These are phyloP conservation scores for Leucoagaricus sp. DNA, from an alignment of 1,284 basidiomycete genomes.

Conservation along the genomic window DNA sequence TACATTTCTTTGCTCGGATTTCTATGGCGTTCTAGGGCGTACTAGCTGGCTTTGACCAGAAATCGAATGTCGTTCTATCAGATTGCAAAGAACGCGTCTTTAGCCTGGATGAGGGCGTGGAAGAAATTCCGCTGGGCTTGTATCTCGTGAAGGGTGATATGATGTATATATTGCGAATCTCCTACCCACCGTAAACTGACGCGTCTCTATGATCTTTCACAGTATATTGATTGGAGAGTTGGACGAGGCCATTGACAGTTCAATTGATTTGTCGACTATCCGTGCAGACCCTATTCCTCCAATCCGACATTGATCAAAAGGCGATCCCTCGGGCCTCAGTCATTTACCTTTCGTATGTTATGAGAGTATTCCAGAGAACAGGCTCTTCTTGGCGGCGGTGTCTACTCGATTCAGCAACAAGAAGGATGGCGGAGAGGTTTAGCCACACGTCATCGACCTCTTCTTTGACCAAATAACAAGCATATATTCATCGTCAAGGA, in stretches of 20 bases:
- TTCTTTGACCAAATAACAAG: no score
- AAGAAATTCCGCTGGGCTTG: constrained; percentile 93
- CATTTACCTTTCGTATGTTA: not conserved
- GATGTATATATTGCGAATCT: constrained; percentile 76
- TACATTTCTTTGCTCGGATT: no score
- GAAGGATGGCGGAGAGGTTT: no score
- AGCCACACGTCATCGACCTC: no score
- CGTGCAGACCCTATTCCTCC: constrained; percentile 87
- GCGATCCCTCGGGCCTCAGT: not conserved
- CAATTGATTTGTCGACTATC: constrained; percentile 78
- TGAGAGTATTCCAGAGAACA: no score
- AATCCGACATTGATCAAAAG: constrained; percentile 61
- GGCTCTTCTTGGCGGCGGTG: no score
- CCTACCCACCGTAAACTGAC: not conserved
- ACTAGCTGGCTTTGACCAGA: constrained; percentile 89
- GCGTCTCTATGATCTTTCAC: constrained; percentile 4
- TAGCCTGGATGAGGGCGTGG: constrained; percentile 87
- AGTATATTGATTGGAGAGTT: constrained; percentile 91
- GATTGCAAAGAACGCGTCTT: constrained; percentile 91
- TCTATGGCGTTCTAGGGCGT: constrained; percentile 77
- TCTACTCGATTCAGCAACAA: no score
- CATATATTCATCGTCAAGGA: no score
- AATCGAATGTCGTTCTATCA: constrained; percentile 90
- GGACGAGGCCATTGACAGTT: constrained; percentile 82
- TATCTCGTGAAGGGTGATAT: constrained; percentile 98